A percentile compares a stretch with the other conserved stretches of the same genome.
Evolutionary conservation across 768 basidiomycete species (phyloP).

Genomic region (Gloeophyllum trabeum): DNA sequence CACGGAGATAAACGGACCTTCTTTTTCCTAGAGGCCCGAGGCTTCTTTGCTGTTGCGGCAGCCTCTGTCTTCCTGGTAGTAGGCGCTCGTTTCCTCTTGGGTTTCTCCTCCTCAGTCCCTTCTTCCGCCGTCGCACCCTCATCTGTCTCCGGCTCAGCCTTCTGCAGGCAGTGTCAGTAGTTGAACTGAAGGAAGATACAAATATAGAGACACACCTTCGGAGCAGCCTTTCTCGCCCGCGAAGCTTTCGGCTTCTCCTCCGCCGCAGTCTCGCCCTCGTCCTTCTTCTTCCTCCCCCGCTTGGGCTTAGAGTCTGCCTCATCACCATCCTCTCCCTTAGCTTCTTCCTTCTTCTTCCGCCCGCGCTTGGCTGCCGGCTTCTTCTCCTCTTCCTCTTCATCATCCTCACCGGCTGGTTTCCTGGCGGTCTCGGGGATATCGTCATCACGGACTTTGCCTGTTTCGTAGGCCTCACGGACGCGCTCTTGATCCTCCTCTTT

Average conservation of each 20-base stretch:
- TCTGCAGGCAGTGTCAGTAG: conserved; percentile 1
- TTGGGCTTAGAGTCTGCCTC: conserved; percentile 12
- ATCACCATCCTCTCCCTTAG: conserved; percentile 20
- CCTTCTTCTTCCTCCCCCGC: conserved; percentile 18
- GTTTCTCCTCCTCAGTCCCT: conserved; percentile 20
- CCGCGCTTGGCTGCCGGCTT: conserved; percentile 16
- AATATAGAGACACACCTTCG: not conserved
- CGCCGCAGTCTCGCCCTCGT: conserved; percentile 16
- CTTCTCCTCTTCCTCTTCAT: conserved; percentile 29
- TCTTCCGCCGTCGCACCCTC: conserved; percentile 15
- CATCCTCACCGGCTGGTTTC: conserved; percentile 36
- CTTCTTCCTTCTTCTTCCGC: conserved; percentile 14
- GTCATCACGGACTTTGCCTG: conserved; percentile 69
- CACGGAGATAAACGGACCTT: conserved; percentile 6
- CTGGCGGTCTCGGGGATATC: conserved; percentile 71
- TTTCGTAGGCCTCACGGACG: conserved; percentile 62
- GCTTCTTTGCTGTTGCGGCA: conserved; percentile 10
- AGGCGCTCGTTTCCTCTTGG: conserved; percentile 17
- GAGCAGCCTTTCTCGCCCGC: conserved; percentile 4
- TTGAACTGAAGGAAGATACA: not conserved
- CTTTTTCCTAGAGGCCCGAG: conserved; percentile 7
- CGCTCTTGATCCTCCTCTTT: conserved; percentile 58
- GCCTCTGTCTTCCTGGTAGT: conserved; percentile 2
- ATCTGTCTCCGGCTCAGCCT: conserved; percentile 6
- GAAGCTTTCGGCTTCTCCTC: conserved; percentile 22